Evolutionary conservation across 148 eudicot genomes (phyloP).

Genomic region (Suaeda aralocaspica): DNA sequence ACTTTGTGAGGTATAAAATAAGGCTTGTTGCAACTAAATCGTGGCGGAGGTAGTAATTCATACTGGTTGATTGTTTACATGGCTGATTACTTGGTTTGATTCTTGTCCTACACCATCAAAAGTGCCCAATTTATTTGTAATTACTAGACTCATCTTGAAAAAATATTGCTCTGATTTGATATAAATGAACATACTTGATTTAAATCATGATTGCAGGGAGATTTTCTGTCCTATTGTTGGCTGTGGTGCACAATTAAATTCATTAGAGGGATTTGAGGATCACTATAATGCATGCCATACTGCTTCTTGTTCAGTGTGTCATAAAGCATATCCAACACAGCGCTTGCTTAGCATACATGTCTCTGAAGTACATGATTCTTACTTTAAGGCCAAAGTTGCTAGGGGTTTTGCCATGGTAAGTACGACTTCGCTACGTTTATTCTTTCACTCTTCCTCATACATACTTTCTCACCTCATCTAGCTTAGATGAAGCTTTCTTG

Average conservation of each 20-base stretch:
- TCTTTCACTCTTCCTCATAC: background rate
- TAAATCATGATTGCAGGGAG: constrained; percentile 36
- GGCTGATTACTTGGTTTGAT: no score
- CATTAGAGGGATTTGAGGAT: constrained; percentile 76
- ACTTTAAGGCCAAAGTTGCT: constrained; percentile 92
- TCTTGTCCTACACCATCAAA: no score
- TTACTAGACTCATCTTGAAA: background rate
- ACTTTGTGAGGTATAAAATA: no score
- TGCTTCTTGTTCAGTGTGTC: constrained; percentile 88
- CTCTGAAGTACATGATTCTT: constrained; percentile 90
- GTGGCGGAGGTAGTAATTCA: no score
- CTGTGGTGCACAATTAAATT: constrained; percentile 62
- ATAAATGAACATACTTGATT: background rate
- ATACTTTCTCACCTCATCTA: background rate
- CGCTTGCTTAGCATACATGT: constrained; percentile 90
- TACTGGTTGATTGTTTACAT: no score
- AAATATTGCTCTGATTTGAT: background rate
- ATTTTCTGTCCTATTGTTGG: constrained; percentile 84
- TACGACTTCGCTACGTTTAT: background rate
- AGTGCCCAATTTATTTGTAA: background rate
- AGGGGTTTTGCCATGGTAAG: constrained; percentile 79
- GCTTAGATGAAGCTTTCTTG: background rate
- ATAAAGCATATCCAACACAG: constrained; percentile 85
- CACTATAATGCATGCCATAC: constrained; percentile 84
- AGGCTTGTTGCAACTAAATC: no score